Base-by-base conservation (phyloP, 148 eudicot genomes). In the Camellia sinensis region DNA sequence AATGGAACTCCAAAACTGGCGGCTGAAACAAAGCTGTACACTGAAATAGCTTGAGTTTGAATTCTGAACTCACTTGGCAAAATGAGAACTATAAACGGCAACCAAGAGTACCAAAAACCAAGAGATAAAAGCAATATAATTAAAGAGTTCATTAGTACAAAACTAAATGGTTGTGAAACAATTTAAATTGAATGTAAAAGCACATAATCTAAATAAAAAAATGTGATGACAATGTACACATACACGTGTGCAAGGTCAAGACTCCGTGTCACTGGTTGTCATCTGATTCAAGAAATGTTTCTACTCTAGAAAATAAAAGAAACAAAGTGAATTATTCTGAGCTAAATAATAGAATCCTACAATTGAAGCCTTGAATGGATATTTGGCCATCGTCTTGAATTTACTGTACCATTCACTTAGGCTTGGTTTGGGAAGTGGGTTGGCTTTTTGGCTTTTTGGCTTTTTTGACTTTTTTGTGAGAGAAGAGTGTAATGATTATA, bases 11-110 rank as follows among this genome's bases (percentile, higher is more conserved):
- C 91, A 88, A 74, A 90, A 91, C 54, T 93, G 95, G 76, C 93
- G 93, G 81, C 91, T 83, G 91, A 93, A 93, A 87, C 95, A 93
- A 83, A 93, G 92, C 97, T 93, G 91, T 54, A 85, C 53, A 67
- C 67, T 73, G 85, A 75, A 83, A 77, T 65, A 69, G 73, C 70
- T 64, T 76, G 71, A 84, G 74, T 61, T 73, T 54, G 77, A 76
- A 68, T 74, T 82, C 66, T 74, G 67, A 73, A 73, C 68, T 63
- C 6, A 17, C n/a, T 66, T 19, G 18, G 19, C 7, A n/a, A 63
- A 44, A 5, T 18, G 29, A 6, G 17, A 22, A 59, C 19, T 0
- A 62, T 43, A 18, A 44, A 75, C 40, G 41, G 15, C 14, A 21
- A 41, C 45, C 10, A 43, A 40, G 5, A 59, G 22, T 9, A 44